phyloP scores from a whole-genome alignment of 176 grass and related monocot species.

The Microstegium vimineum region DNA sequence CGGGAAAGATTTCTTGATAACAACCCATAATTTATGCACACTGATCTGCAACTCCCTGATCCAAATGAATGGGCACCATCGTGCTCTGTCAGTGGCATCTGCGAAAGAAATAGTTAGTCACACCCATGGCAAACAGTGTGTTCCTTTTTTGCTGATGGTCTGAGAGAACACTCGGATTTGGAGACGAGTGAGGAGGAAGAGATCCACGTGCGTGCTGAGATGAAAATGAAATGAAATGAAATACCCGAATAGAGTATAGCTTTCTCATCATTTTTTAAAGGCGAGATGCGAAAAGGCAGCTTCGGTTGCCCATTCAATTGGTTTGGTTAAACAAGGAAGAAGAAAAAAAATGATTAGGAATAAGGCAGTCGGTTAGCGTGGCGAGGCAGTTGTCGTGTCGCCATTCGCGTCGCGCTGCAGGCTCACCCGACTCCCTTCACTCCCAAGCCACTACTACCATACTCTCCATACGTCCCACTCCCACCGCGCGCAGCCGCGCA shows the following conservation, averaged over 20 bases:
- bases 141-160: too few relatives aligned
- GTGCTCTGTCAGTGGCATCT: too few relatives aligned
- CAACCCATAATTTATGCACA: too few relatives aligned
- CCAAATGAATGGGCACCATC: too few relatives aligned
- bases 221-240: too few relatives aligned
- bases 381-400: constrained; percentile 41
- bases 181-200: too few relatives aligned
- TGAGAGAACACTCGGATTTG: too few relatives aligned
- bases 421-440: constrained; percentile 58
- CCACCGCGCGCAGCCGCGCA: background rate
- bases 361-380: background rate
- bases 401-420: constrained; percentile 28
- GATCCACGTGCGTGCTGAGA: too few relatives aligned
- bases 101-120: too few relatives aligned
- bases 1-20: too few relatives aligned
- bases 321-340: background rate
- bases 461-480: background rate
- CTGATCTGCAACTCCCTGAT: too few relatives aligned
- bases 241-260: background rate
- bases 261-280: background rate
- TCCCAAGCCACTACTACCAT: constrained; percentile 26
- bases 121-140: too few relatives aligned
- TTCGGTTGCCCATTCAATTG: background rate
- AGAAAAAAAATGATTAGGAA: background rate
- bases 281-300: background rate